phyloP scores from a whole-genome alignment of 805 yeast species.

The Candida nanaspora region DNA sequence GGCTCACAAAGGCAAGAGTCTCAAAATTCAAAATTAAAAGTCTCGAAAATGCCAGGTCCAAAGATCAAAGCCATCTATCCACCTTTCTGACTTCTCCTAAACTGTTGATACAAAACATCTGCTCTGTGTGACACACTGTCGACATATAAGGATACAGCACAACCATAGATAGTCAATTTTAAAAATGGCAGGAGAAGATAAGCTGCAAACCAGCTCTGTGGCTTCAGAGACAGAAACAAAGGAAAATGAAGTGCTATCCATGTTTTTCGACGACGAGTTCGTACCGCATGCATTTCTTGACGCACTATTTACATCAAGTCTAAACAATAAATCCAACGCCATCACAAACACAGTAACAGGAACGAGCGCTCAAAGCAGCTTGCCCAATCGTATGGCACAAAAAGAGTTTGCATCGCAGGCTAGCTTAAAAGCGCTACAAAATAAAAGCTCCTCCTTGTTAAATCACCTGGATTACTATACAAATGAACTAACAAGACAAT shows the following conservation, averaged over 20 bases:
- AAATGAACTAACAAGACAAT: constrained; percentile 46
- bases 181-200: neutral
- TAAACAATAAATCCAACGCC: constrained; percentile 5
- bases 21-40: too few species aligned
- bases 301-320: constrained; percentile 42
- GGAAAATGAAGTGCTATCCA: constrained; percentile 41
- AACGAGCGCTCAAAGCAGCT: too few species aligned
- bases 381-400: too few species aligned
- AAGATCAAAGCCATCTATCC: too few species aligned
- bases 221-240: constrained; percentile 1
- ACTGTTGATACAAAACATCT: too few species aligned
- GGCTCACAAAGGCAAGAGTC: too few species aligned
- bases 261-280: constrained; percentile 65
- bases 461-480: constrained; percentile 59
- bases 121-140: too few species aligned
- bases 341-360: constrained; percentile 13
- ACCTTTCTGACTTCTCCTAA: too few species aligned
- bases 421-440: constrained; percentile 34
- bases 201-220: neutral
- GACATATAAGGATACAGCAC: too few species aligned
- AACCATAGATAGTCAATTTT: too few species aligned
- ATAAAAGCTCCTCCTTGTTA: constrained; percentile 42
- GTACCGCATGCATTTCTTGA: constrained; percentile 61
- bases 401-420: constrained; percentile 24
- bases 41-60: too few species aligned